Conservation (phyloP, 2,329 filamentous ascomycete genomes). For the Alternaria burnsii region DNA sequence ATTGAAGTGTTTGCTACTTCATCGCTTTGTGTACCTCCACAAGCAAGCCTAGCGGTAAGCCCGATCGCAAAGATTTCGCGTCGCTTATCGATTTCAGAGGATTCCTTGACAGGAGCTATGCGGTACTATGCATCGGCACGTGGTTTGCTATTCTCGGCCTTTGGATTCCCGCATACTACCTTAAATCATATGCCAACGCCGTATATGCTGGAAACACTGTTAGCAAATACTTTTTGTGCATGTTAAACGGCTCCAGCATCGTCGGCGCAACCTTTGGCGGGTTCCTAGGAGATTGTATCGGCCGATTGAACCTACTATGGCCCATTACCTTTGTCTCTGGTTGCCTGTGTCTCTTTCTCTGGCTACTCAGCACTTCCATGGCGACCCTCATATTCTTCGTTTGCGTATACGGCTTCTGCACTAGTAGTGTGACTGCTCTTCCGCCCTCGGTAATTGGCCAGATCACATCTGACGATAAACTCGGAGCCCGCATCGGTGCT, state of each 20-base stretch:
- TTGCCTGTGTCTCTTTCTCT: constrained; percentile 63
- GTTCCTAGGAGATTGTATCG: constrained; percentile 62
- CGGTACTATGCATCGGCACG: constrained; percentile 38
- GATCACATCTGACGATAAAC: constrained; percentile 73
- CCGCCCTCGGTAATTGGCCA: constrained; percentile 72
- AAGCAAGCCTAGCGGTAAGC: constrained; percentile 23
- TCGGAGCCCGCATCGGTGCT: constrained; percentile 73
- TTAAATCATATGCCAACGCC: constrained; percentile 66
- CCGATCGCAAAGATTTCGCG: constrained; percentile 29
- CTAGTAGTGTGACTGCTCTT: constrained; percentile 71
- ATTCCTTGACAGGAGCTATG: constrained; percentile 43
- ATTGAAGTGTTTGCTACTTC: constrained; percentile 59
- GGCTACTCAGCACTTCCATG: constrained; percentile 60
- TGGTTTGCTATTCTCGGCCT: constrained; percentile 43
- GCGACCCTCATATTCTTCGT: constrained; percentile 70
- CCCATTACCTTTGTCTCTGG: constrained; percentile 55
- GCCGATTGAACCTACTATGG: constrained; percentile 64
- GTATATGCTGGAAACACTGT: constrained; percentile 59
- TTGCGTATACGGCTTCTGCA: constrained; percentile 74
- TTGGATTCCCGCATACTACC: constrained; percentile 44
- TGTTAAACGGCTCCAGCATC: constrained; percentile 61
- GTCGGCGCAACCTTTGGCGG: constrained; percentile 62
- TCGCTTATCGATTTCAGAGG: constrained; percentile 48
- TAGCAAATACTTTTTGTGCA: constrained; percentile 57
- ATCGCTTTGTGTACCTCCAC: constrained; percentile 48